Percentiles rank a stretch among this genome's conserved stretches.
phyloP scores from a whole-genome alignment of 352 stramenopile species.

The Phytophthora sp. region DNA sequence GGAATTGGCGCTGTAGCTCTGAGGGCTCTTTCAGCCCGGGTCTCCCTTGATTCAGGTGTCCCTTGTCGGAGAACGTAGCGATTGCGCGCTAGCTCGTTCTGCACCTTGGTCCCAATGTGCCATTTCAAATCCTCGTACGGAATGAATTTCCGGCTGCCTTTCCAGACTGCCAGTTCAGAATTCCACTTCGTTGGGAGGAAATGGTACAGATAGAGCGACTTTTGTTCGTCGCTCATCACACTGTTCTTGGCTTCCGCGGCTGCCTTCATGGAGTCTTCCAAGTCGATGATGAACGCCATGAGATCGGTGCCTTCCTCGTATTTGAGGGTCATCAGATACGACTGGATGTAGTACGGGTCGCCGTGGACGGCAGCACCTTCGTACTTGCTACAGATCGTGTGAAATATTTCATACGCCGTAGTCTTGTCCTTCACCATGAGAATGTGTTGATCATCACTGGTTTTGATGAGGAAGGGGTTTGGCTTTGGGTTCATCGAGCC shows the following conservation, averaged over 20 bases:
- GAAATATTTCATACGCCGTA: background rate
- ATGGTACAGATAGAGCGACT: too few relatives aligned
- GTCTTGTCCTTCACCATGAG: slow-evolving; percentile 1
- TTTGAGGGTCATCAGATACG: slow-evolving; percentile 1
- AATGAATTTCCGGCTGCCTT: background rate
- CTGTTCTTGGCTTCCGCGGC: background rate
- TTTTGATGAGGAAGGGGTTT: slow-evolving; percentile 6
- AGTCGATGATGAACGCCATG: background rate
- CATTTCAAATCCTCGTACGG: background rate
- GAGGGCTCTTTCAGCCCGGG: slow-evolving; percentile 13
- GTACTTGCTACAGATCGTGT: background rate
- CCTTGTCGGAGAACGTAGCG: slow-evolving; percentile 15
- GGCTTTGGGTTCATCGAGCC: too few relatives aligned
- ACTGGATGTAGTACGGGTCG: too few relatives aligned
- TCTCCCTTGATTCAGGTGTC: slow-evolving; percentile 11
- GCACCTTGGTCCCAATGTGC: slow-evolving; percentile 13
- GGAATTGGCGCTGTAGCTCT: background rate
- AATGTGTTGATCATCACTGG: slow-evolving; percentile 2
- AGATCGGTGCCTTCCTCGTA: background rate
- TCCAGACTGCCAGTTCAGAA: too few relatives aligned
- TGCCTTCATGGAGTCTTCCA: slow-evolving; percentile 3
- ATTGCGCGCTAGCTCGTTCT: slow-evolving; percentile 11
- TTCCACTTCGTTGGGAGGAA: too few relatives aligned
- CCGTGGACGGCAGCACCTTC: background rate
- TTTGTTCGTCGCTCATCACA: background rate